Conservation (phyloP, 345 rosid genomes). For the Toxicodendron radicans region DNA sequence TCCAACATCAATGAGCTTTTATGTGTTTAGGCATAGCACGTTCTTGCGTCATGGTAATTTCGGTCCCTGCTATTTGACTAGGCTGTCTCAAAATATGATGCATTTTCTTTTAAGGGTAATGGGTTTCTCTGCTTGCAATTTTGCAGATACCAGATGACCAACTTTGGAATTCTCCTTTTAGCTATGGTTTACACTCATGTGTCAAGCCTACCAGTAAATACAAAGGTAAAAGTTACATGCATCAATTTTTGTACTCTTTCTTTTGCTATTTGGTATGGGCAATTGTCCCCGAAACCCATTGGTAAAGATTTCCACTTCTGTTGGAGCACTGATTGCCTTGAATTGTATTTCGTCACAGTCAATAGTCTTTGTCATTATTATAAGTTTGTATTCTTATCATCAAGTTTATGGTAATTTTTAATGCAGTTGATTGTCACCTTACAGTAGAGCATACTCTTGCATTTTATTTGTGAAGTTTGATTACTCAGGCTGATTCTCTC, state of each 20-base stretch:
- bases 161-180: constrained; percentile 68
- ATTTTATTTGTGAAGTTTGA: not conserved
- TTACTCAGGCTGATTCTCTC: not conserved
- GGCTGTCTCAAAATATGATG: not conserved
- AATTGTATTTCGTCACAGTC: not conserved
- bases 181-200: constrained; percentile 70
- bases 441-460: not conserved
- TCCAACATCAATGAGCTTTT: not conserved
- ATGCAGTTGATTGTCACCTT: not conserved
- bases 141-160: constrained; percentile 43
- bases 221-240: constrained; percentile 44
- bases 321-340: not conserved
- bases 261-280: not conserved
- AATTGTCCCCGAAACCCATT: not conserved
- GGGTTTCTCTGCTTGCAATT: constrained; percentile 18
- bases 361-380: not conserved
- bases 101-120: constrained; percentile 5
- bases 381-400: constrained; percentile 1
- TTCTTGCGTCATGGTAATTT: not conserved
- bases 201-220: constrained; percentile 57
- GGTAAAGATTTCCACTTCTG: not conserved
- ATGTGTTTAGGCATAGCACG: not conserved
- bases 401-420: not conserved
- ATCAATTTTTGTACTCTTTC: not conserved
- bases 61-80: not conserved